Conservation (phyloP, 192 early-diverging fungal species). For the Backusella circina region DNA sequence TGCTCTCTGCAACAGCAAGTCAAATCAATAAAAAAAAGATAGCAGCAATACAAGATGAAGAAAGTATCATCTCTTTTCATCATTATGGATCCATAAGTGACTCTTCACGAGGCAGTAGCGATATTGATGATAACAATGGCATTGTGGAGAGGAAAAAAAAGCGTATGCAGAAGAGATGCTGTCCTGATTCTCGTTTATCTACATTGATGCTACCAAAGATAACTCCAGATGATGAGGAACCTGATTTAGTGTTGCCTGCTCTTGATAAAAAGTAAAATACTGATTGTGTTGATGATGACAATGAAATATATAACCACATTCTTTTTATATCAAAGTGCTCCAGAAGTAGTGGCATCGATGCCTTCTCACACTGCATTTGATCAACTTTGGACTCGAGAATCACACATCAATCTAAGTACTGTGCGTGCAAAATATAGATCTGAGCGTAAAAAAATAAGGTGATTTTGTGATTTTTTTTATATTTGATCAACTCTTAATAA, state of each 20-base stretch:
- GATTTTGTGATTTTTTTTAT: background rate
- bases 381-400: conserved; percentile 13
- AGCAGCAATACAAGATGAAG: background rate
- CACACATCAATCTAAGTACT: conserved; percentile 24
- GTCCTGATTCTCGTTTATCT: background rate
- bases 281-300: background rate
- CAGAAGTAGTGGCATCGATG: conserved; percentile 20
- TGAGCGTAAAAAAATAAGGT: conserved; percentile 15
- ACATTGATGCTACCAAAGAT: background rate
- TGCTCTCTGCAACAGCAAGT: background rate
- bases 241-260: conserved; percentile 22
- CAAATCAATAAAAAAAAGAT: background rate
- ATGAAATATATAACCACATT: background rate
- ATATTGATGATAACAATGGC: background rate
- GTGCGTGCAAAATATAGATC: conserved; percentile 21
- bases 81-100: background rate
- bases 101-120: background rate
- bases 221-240: background rate
- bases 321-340: conserved; percentile 4
- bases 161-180: background rate
- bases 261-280: conserved; percentile 18
- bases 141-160: background rate
- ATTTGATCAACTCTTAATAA: background rate
- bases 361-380: conserved; percentile 4
- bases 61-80: background rate